phyloP scores from a whole-genome alignment of 169 alveolate species.

The Plasmodium ovale region DNA sequence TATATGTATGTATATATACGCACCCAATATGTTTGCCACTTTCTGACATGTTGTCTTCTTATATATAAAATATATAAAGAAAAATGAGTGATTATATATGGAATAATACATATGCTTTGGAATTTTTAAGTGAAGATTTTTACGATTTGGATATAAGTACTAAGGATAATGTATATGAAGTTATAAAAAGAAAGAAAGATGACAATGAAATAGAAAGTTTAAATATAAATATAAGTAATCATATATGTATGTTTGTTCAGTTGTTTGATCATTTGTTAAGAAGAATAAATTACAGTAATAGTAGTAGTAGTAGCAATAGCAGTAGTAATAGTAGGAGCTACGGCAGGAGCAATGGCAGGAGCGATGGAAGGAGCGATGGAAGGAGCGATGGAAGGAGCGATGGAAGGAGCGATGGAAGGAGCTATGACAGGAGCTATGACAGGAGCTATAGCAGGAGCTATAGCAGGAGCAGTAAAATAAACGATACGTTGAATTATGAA shows the following conservation, averaged over 20 bases:
- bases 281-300: slow-evolving; percentile 53
- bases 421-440: too few relatives aligned
- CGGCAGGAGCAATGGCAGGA: too few relatives aligned
- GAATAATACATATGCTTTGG: slow-evolving; percentile 68
- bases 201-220: slow-evolving; percentile 62
- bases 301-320: too few relatives aligned
- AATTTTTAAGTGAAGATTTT: slow-evolving; percentile 69
- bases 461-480: slow-evolving; percentile 31
- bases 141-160: slow-evolving; percentile 67
- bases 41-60: background rate
- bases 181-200: slow-evolving; percentile 46
- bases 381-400: too few relatives aligned
- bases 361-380: too few relatives aligned
- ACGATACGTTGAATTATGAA: slow-evolving; percentile 64
- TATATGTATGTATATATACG: background rate
- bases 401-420: too few relatives aligned
- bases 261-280: slow-evolving; percentile 44
- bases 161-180: slow-evolving; percentile 69
- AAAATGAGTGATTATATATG: slow-evolving; percentile 62
- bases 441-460: slow-evolving; percentile 38
- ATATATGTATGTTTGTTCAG: slow-evolving; percentile 71
- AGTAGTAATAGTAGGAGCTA: too few relatives aligned
- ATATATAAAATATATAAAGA: background rate
- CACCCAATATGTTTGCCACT: too few relatives aligned
- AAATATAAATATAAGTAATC: slow-evolving; percentile 64